Percentiles rank a stretch among this genome's conserved stretches.
Evolutionary conservation across 108 stramenopile genomes (phyloP).

Genomic region (Epipyxis sp.): DNA sequence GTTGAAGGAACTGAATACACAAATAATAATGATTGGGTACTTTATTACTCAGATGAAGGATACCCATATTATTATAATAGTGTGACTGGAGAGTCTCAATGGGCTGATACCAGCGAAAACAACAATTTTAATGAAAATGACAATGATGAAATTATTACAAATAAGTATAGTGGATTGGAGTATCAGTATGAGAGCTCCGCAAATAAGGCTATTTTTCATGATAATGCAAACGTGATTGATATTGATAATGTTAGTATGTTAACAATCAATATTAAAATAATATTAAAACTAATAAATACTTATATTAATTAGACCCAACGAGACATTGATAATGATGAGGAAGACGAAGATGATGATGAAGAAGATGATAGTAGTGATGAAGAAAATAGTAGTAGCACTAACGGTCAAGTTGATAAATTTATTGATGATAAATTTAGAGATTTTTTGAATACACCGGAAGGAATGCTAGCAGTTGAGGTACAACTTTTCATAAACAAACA

Average conservation of each 20-base stretch:
- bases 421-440: not conserved
- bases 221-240: no score
- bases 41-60: constrained; percentile 29
- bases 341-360: constrained; percentile 28
- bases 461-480: constrained; percentile 9
- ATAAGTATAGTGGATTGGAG: no score
- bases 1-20: no score
- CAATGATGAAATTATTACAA: no score
- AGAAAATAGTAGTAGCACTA: not conserved
- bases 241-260: no score
- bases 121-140: no score
- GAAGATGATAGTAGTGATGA: not conserved
- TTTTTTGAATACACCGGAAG: not conserved
- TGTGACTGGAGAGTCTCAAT: constrained; percentile 24
- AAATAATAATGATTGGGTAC: constrained; percentile 9
- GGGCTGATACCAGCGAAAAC: constrained; percentile 26
- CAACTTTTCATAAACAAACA: no score
- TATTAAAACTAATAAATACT: no score
- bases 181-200: no score
- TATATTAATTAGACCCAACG: no score
- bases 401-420: not conserved
- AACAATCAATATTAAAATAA: no score
- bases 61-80: constrained; percentile 32
- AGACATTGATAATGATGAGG: constrained; percentile 22
- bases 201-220: no score